Percentiles rank a stretch among this genome's conserved stretches.
Conservation (phyloP, 768 basidiomycete genomes). For the Crucibulum laeve region DNA sequence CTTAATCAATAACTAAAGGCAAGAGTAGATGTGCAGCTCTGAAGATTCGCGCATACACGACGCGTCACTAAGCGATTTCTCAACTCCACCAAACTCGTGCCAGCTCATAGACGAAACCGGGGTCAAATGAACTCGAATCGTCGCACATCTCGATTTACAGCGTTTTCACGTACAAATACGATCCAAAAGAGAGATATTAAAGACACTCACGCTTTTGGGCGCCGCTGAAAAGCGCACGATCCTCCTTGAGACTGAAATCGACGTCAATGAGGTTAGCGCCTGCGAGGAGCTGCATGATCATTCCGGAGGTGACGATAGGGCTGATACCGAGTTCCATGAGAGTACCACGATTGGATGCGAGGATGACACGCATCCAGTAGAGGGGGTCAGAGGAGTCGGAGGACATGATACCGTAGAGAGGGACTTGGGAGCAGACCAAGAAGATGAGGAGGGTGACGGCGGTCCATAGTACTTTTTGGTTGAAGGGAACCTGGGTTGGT, state of each 20-base stretch:
- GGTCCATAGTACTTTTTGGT: slow-evolving; percentile 98
- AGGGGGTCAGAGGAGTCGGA: slow-evolving; percentile 98
- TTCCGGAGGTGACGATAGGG: slow-evolving; percentile 96
- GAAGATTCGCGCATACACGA: too few relatives aligned
- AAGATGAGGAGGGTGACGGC: slow-evolving; percentile 99
- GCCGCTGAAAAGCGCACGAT: slow-evolving; percentile 90
- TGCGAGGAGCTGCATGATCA: slow-evolving; percentile 99
- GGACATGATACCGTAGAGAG: slow-evolving; percentile 98
- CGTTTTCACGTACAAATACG: background rate
- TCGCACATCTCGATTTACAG: too few relatives aligned
- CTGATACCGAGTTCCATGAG: slow-evolving; percentile 99
- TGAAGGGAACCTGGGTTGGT: slow-evolving; percentile 79
- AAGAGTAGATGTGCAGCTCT: too few relatives aligned
- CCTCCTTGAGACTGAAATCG: slow-evolving; percentile 96
- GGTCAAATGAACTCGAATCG: too few relatives aligned
- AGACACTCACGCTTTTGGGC: slow-evolving; percentile 86
- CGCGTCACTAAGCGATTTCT: too few relatives aligned
- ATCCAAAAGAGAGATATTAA: slow-evolving; percentile 2
- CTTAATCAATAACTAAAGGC: too few relatives aligned
- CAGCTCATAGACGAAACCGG: too few relatives aligned
- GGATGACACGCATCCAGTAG: slow-evolving; percentile 99
- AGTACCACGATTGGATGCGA: slow-evolving; percentile 96
- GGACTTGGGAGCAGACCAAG: slow-evolving; percentile 98
- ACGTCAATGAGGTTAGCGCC: slow-evolving; percentile 98
- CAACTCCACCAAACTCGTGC: too few relatives aligned